Percentiles rank a stretch among this genome's conserved stretches.
Conservation (phyloP, 2,329 filamentous ascomycete genomes). For the Colletotrichum higginsianum region DNA sequence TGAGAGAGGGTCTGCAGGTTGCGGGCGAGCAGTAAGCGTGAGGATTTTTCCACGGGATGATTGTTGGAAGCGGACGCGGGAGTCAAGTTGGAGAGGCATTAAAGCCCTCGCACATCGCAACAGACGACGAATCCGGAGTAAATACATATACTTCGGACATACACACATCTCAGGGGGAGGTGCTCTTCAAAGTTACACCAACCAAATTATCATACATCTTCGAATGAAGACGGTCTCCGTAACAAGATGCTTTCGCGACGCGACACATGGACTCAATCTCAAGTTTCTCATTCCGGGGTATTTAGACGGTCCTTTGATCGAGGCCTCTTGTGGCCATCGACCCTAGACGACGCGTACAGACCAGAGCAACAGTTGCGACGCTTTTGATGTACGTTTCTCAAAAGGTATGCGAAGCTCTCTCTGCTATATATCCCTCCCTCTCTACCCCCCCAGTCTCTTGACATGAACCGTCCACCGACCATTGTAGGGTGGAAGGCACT, state of each 20-base stretch:
- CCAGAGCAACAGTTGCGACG: neutral
- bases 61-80: neutral
- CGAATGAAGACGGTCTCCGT: neutral
- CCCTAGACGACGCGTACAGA: neutral
- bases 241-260: neutral
- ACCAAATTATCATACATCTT: conserved; percentile 11
- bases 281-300: conserved; percentile 36
- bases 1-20: conserved; percentile 84
- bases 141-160: conserved; percentile 33
- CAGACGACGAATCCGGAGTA: conserved; percentile 37
- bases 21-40: conserved; percentile 71
- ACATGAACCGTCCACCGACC: neutral
- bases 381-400: conserved; percentile 28
- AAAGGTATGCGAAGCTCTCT: conserved; percentile 1
- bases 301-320: conserved; percentile 27
- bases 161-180: conserved; percentile 32
- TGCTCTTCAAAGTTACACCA: conserved; percentile 37
- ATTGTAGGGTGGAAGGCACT: neutral
- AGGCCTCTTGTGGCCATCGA: conserved; percentile 1
- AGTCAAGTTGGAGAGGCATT: conserved; percentile 36
- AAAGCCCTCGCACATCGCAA: conserved; percentile 29
- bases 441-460: neutral
- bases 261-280: neutral
- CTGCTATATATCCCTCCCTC: neutral
- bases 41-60: conserved; percentile 4